phyloP scores from a whole-genome alignment of 176 grass and related monocot species.

The Chrysopogon serrulatus region DNA sequence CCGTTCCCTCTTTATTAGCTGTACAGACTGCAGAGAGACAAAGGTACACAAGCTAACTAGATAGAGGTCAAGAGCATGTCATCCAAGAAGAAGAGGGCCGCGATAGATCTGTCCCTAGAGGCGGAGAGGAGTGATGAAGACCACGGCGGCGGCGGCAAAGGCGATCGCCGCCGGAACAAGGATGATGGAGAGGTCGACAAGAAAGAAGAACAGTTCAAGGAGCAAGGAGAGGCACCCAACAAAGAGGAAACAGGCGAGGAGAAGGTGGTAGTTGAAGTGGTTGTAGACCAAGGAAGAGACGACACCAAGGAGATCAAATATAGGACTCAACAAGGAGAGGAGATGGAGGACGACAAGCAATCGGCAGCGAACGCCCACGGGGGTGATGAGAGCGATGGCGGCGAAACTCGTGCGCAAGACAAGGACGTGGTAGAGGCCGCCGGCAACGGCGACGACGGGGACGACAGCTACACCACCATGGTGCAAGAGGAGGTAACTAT shows the following conservation, averaged over 20 bases:
- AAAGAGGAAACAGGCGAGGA: background rate
- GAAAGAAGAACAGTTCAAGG: conserved; percentile 27
- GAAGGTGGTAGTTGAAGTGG: conserved; percentile 41
- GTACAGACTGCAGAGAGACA: conserved; percentile 28
- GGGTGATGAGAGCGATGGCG: conserved; percentile 23
- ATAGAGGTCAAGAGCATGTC: conserved; percentile 48
- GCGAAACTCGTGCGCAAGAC: conserved; percentile 21
- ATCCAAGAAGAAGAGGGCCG: conserved; percentile 64
- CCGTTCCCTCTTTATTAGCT: conserved; percentile 35
- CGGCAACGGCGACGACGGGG: background rate
- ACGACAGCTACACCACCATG: conserved; percentile 1
- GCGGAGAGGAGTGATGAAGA: conserved; percentile 16
- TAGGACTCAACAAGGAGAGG: conserved; percentile 32
- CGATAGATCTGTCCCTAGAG: conserved; percentile 68
- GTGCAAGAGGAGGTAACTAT: conserved; percentile 57
- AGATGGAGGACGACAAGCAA: conserved; percentile 39
- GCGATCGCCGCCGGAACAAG: background rate
- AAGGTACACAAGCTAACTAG: conserved; percentile 40
- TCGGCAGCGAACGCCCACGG: background rate
- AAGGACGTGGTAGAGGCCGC: conserved; percentile 16
- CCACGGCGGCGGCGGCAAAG: background rate
- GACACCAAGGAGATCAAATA: conserved; percentile 30
- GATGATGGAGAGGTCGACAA: background rate
- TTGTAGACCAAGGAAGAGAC: conserved; percentile 35
- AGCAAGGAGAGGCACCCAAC: conserved; percentile 9